phyloP scores from a whole-genome alignment of 352 stramenopile genomes.

The Pythium chondricola region DNA sequence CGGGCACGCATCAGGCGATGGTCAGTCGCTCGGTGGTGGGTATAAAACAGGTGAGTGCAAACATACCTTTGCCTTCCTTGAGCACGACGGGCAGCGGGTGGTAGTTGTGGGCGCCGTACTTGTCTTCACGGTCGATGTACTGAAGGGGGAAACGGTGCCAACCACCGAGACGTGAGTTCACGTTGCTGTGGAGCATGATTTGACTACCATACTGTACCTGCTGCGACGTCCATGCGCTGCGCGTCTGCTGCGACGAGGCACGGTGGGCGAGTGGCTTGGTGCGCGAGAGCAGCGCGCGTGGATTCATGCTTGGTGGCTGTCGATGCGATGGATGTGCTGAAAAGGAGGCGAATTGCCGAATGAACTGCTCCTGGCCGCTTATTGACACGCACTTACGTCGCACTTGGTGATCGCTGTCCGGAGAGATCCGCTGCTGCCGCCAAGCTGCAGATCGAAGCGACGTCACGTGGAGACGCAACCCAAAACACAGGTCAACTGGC shows the following conservation, averaged over 20 bases:
- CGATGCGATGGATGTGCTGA: background rate
- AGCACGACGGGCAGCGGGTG: constrained; percentile 97
- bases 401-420: background rate
- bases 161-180: too few relatives aligned
- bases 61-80: constrained; percentile 62
- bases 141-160: constrained; percentile 7
- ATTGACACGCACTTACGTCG: background rate
- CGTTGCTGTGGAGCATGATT: too few relatives aligned
- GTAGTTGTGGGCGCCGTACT: constrained; percentile 98
- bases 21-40: background rate
- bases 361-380: background rate
- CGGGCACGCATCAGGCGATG: background rate
- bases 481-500: too few relatives aligned
- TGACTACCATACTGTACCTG: constrained; percentile 14
- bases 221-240: constrained; percentile 20
- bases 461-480: background rate
- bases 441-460: background rate
- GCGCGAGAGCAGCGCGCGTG: constrained; percentile 3
- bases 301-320: constrained; percentile 5
- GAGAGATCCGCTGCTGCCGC: background rate
- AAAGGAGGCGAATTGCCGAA: background rate
- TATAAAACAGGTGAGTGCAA: background rate
- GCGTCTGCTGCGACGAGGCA: constrained; percentile 10
- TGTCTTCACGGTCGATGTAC: constrained; percentile 86
- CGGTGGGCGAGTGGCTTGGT: constrained; percentile 4